Percentiles rank a stretch among this genome's conserved stretches.
phyloP scores from a whole-genome alignment of 345 rosid species.

The Linum lewisii region DNA sequence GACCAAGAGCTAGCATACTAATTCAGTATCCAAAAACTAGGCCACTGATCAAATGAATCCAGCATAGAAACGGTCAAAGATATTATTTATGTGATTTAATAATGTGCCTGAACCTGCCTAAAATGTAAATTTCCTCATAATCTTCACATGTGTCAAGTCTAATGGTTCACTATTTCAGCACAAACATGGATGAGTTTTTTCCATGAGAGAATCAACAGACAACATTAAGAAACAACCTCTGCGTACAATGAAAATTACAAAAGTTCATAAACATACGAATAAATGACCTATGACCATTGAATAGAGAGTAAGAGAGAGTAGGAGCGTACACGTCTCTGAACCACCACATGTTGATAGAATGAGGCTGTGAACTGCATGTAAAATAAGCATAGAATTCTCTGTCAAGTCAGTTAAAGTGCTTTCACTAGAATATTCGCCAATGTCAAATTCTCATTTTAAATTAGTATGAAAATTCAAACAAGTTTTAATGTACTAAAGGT shows the following conservation, averaged over 20 bases:
- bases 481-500: not conserved
- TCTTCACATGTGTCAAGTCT: not conserved
- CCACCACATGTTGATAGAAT: conserved; percentile 81
- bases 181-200: not conserved
- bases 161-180: not conserved
- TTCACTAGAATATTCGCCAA: not conserved
- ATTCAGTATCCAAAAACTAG: no score
- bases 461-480: not conserved
- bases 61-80: no score
- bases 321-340: conserved; percentile 74
- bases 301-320: conserved; percentile 10
- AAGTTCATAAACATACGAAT: not conserved
- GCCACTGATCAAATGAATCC: no score
- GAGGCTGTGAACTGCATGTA: conserved; percentile 75
- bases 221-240: not conserved
- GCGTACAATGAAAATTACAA: not conserved
- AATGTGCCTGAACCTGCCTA: not conserved
- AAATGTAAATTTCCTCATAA: not conserved
- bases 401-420: not conserved
- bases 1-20: no score
- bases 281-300: not conserved
- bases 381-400: conserved; percentile 9
- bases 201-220: not conserved
- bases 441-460: not conserved
- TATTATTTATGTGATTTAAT: no score